Percentiles rank a stretch among this genome's conserved stretches.
Conservation (phyloP, 2,329 filamentous ascomycete species). For the Scedosporium boydii region DNA sequence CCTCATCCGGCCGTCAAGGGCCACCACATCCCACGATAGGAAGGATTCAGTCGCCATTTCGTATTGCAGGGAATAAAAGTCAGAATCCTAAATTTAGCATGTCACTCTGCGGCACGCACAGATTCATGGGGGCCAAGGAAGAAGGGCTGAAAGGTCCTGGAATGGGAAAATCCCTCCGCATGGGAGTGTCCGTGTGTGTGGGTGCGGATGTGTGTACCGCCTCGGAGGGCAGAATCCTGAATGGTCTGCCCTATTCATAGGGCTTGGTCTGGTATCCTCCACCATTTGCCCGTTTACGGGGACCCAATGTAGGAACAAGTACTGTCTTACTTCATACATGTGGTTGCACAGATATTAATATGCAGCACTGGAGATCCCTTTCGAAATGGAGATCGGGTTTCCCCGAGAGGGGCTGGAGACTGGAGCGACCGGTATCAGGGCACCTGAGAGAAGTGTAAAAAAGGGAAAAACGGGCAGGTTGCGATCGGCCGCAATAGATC, state of each 20-base stretch:
- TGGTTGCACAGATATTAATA: no score
- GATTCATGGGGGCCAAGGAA: not conserved
- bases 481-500: no score
- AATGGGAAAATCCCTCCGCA: not conserved
- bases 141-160: not conserved
- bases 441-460: no score
- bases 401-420: not conserved
- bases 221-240: not conserved
- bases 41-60: no score
- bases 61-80: not conserved
- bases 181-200: not conserved
- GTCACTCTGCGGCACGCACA: not conserved
- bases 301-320: not conserved
- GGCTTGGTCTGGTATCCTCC: not conserved
- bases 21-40: no score
- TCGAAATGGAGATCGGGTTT: no score
- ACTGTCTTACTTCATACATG: not conserved
- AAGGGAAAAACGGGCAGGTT: no score
- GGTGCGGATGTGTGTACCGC: not conserved
- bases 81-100: not conserved
- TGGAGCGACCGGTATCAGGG: no score
- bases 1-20: no score
- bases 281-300: not conserved
- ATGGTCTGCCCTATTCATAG: not conserved
- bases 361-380: no score